Evolutionary conservation across 2,329 filamentous ascomycete genomes (phyloP).

Genomic region (Hortaea sp.): DNA sequence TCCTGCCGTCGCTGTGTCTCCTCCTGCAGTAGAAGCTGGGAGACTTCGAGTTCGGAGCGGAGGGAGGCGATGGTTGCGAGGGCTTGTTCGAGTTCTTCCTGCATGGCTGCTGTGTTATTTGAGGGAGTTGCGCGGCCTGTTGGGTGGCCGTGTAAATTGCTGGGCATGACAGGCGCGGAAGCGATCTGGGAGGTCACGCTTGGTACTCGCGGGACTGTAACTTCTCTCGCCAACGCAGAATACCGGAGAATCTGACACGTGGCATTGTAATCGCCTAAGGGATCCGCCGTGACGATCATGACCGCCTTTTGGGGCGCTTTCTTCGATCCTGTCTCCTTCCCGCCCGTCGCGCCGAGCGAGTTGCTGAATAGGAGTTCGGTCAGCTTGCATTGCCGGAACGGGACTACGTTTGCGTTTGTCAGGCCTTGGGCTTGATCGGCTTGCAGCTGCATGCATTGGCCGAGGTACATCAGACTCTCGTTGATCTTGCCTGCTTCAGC

Average conservation of each 20-base stretch:
- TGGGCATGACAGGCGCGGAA: conserved; percentile 13
- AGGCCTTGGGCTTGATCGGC: conserved; percentile 60
- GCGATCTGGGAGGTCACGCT: conserved; percentile 65
- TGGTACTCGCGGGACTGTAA: conserved; percentile 81
- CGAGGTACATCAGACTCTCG: conserved; percentile 94
- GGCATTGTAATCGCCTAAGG: conserved; percentile 87
- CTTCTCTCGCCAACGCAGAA: conserved; percentile 81
- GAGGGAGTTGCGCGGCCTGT: conserved; percentile 37
- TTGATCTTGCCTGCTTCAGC: conserved; percentile 98
- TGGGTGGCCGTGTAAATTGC: conserved; percentile 17
- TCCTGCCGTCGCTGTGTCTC: conserved; percentile 62
- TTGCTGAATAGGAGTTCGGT: conserved; percentile 44
- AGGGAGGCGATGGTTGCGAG: conserved; percentile 74
- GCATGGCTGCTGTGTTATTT: conserved; percentile 13
- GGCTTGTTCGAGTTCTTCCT: conserved; percentile 70
- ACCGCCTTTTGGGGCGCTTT: conserved; percentile 75
- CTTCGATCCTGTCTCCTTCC: conserved; percentile 21
- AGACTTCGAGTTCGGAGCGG: conserved; percentile 63
- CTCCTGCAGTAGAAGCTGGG: conserved; percentile 58
- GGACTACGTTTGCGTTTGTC: conserved; percentile 48
- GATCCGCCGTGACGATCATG: conserved; percentile 95
- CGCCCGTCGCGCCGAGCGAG: conserved; percentile 24
- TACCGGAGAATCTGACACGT: conserved; percentile 94
- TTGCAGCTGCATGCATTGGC: conserved; percentile 93
- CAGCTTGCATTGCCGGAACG: conserved; percentile 52